Evolutionary conservation across 306 rosid species (phyloP), one percentile per base, ranked within the genome.

Genomic region (Cicer arietinum): DNA sequence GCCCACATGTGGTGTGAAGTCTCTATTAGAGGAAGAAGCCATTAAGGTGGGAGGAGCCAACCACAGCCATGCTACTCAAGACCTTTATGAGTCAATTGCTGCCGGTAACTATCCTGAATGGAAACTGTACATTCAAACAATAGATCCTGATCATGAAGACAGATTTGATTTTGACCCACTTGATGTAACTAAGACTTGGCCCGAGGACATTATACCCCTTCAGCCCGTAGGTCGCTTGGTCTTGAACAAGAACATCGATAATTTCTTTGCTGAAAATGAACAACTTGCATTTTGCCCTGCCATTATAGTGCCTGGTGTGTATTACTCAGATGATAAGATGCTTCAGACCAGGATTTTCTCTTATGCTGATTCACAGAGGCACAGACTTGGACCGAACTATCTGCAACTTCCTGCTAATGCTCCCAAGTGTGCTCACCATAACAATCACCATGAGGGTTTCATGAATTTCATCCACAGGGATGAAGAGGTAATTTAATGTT

Each of bases 101-200:
- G 97, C 96, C 76, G 98, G 98, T n/a, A 91, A 89, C 86, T 94
- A 84, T 81, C 98, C 98, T 6, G 98, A 94, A 83, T 94, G 98
- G 98, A 94, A 94, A 81, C 96, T 94, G 61, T 94, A 35, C 82
- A 52, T 94, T 75, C 98, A 94, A 80, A 94, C 83, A 10, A 89
- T 94, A n/a, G 98, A 93, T 78, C 98, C 98, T 7, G 96, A 79
- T 47, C 90, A 94, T 17, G 98, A 94, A 79, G 94, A 90, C 80
- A 82, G 65, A 74, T 91, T 86, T 83, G 98, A 94, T 76, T 94
- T 94, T 79, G 98, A 94, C 77, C 98, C 98, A 7, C 91, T 94
- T 45, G 98, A 94, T 81, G 96, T 88, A 12, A 94, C 98, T 11
- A 94, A 94, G 94, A 91, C 88, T 57, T 94, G 98, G 98, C 97